Conservation (phyloP, 2,329 filamentous ascomycete genomes). For the Fusarium paranaense region DNA sequence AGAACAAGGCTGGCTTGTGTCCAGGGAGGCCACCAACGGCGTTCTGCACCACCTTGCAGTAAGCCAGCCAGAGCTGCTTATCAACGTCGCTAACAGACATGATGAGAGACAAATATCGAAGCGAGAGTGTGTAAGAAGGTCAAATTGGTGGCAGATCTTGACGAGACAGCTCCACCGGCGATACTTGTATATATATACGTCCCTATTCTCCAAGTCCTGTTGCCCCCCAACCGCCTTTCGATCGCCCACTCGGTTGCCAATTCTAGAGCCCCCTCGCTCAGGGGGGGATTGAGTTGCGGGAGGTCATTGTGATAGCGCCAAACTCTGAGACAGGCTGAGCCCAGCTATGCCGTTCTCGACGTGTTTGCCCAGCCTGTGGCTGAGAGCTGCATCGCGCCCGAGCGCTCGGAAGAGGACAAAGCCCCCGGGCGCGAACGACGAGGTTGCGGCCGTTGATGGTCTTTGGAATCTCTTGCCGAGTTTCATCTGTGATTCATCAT, state of each 20-base stretch:
- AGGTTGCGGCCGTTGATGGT: neutral
- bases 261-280: neutral
- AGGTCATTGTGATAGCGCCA: neutral
- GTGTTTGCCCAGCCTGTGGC: neutral
- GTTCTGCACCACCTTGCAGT: slow-evolving; percentile 34
- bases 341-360: neutral
- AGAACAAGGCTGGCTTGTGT: slow-evolving; percentile 35
- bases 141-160: neutral
- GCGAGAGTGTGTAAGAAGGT: neutral
- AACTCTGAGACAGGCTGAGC: neutral
- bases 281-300: neutral
- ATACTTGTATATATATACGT: neutral
- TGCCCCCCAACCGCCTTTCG: neutral
- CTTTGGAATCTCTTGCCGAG: neutral
- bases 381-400: neutral
- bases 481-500: neutral
- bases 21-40: slow-evolving; percentile 32
- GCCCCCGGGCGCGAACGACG: neutral
- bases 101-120: neutral
- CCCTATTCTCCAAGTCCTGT: neutral
- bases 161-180: neutral
- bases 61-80: slow-evolving; percentile 33
- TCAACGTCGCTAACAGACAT: slow-evolving; percentile 25
- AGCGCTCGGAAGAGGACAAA: neutral
- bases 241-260: neutral